A percentile compares a stretch with the other conserved stretches of the same genome.
Conservation (phyloP, 331 rosid species). For the Quercus tomentella region DNA sequence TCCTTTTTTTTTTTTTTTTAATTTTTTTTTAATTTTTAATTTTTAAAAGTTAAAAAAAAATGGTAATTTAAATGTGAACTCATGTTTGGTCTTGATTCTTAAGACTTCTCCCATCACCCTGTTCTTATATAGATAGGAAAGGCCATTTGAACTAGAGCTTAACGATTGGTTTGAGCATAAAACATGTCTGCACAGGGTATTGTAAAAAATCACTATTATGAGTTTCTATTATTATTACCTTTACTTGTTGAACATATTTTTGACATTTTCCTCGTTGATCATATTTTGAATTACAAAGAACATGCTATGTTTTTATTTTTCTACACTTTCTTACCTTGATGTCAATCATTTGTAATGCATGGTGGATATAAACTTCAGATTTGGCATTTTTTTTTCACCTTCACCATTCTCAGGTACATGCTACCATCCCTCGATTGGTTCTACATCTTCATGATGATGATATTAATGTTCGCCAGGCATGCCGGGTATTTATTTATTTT, state of each 20-base stretch:
- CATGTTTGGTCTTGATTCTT: not conserved
- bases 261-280: not conserved
- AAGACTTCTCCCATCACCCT: not conserved
- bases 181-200: not conserved
- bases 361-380: not conserved
- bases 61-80: too few relatives aligned
- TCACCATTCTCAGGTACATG: conserved; percentile 61
- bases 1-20: too few relatives aligned
- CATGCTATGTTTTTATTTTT: conserved; percentile 1
- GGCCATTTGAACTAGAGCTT: not conserved
- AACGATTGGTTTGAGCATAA: not conserved
- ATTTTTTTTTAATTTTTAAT: too few relatives aligned
- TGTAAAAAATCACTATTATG: not conserved
- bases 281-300: not conserved
- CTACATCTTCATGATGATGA: conserved; percentile 88
- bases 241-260: not conserved
- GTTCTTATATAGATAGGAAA: not conserved
- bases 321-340: not conserved
- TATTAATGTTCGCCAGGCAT: conserved; percentile 67
- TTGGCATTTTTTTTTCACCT: not conserved
- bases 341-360: not conserved
- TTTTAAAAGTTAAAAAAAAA: too few relatives aligned
- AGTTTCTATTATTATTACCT: not conserved
- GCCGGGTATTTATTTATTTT: conserved; percentile 73
- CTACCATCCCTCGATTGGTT: conserved; percentile 81